Conservation (phyloP, 352 stramenopile genomes). For the Salisapilia sapeloensis region DNA sequence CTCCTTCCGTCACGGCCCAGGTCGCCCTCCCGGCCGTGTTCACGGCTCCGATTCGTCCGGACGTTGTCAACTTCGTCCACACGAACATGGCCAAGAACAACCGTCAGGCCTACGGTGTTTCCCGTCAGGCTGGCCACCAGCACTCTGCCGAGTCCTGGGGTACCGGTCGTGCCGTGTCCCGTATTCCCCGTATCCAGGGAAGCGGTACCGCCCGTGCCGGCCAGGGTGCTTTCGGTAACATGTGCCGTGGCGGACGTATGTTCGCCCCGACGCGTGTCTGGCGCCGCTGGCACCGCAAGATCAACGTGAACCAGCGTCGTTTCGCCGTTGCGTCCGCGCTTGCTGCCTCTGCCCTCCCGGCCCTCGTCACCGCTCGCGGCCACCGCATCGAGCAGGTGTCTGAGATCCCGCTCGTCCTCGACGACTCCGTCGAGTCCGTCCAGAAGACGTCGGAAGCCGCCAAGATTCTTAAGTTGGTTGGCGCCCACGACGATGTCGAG, state of each 20-base stretch:
- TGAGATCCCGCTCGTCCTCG: constrained; percentile 96
- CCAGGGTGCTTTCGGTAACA: constrained; percentile 99
- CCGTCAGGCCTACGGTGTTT: constrained; percentile 97
- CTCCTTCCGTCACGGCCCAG: constrained; percentile 78
- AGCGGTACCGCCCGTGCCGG: constrained; percentile 94
- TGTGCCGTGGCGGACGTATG: constrained; percentile 97
- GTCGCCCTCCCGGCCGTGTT: constrained; percentile 91
- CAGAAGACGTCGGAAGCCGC: constrained; percentile 93
- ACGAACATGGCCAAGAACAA: constrained; percentile 99
- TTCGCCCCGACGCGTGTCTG: constrained; percentile 98
- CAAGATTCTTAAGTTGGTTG: constrained; percentile 89
- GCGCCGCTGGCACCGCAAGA: constrained; percentile 98
- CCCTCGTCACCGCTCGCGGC: constrained; percentile 95
- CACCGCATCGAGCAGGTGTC: constrained; percentile 95
- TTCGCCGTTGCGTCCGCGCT: constrained; percentile 96
- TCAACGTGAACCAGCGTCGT: constrained; percentile 96
- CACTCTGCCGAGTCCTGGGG: constrained; percentile 97
- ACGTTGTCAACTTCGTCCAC: constrained; percentile 99
- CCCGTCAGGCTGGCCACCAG: constrained; percentile 90
- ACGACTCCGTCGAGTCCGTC: constrained; percentile 82
- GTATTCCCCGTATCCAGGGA: constrained; percentile 98
- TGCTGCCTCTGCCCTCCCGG: constrained; percentile 91
- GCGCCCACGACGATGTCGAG: constrained; percentile 91
- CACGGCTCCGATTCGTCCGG: constrained; percentile 95
- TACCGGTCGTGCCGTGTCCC: constrained; percentile 96